Evolutionary conservation across 106 monocot genomes (phyloP).

Genomic region (Posidonia australis): DNA sequence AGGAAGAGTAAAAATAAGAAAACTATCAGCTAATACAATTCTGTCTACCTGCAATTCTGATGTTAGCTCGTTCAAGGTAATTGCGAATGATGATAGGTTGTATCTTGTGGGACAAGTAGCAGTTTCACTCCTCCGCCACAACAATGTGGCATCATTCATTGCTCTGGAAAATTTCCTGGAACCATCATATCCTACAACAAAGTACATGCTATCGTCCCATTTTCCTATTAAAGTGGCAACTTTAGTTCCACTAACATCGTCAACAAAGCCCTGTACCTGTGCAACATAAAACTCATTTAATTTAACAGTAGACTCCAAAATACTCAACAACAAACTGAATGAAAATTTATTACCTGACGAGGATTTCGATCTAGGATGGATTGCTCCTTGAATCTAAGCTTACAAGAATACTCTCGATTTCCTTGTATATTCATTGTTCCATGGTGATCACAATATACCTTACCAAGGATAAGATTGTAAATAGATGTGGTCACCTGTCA

Average conservation of each 20-base stretch:
- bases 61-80: slow-evolving; percentile 64
- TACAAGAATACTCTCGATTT: slow-evolving; percentile 56
- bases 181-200: slow-evolving; percentile 15
- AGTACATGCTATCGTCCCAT: slow-evolving; percentile 73
- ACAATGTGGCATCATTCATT: slow-evolving; percentile 25
- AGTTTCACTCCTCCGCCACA: slow-evolving; percentile 57
- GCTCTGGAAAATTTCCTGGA: slow-evolving; percentile 11
- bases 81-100: slow-evolving; percentile 59
- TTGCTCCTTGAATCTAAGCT: slow-evolving; percentile 70
- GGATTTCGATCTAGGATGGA: slow-evolving; percentile 61
- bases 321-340: neutral
- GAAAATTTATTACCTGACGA: slow-evolving; percentile 37
- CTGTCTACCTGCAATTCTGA: slow-evolving; percentile 43
- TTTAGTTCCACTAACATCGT: slow-evolving; percentile 42
- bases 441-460: slow-evolving; percentile 71
- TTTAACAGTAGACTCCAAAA: neutral
- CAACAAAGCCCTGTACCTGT: slow-evolving; percentile 72
- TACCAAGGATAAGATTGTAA: slow-evolving; percentile 69
- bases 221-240: slow-evolving; percentile 52
- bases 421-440: slow-evolving; percentile 63
- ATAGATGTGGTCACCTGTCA: slow-evolving; percentile 66
- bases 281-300: neutral
- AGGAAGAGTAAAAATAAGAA: neutral
- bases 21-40: neutral
- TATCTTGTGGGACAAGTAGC: slow-evolving; percentile 50